Percentiles rank a stretch among this genome's conserved stretches.
These are phyloP conservation scores for Suillus cothurnatus DNA, from an alignment of 768 basidiomycete genomes.

Conservation along the genomic window DNA sequence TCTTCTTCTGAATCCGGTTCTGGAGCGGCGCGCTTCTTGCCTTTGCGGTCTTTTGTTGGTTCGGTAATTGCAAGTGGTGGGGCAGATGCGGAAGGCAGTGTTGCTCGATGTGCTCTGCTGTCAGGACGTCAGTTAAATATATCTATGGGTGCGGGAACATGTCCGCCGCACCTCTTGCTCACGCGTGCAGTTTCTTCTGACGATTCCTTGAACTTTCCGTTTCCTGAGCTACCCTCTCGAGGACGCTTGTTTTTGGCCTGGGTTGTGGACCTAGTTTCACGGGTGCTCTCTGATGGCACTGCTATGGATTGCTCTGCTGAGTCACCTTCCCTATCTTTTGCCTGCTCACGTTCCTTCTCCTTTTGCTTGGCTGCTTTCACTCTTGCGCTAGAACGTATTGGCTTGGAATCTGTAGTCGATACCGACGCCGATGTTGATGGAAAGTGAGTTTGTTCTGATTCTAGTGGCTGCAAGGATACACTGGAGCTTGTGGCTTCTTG, in stretches of 20 bases:
- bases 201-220: conserved; percentile 67
- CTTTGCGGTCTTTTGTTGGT: conserved; percentile 73
- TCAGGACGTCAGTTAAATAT: conserved; percentile 27
- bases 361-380: conserved; percentile 76
- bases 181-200: conserved; percentile 52
- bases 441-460: conserved; percentile 37
- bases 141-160: conserved; percentile 22
- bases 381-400: conserved; percentile 74
- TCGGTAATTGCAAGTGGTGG: conserved; percentile 72
- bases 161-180: conserved; percentile 61
- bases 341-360: conserved; percentile 55
- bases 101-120: conserved; percentile 62
- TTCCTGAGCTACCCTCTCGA: conserved; percentile 51
- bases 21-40: conserved; percentile 89
- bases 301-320: conserved; percentile 43
- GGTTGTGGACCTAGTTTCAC: conserved; percentile 39
- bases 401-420: conserved; percentile 52
- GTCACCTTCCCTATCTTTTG: conserved; percentile 57
- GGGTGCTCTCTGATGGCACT: conserved; percentile 44
- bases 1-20: conserved; percentile 74
- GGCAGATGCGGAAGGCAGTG: conserved; percentile 41
- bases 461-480: conserved; percentile 49
- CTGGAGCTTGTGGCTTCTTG: conserved; percentile 73
- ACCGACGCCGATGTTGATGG: conserved; percentile 37
- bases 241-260: conserved; percentile 49